phyloP scores from a whole-genome alignment of 805 yeast genomes.

The Priceomyces fermenticarens region DNA sequence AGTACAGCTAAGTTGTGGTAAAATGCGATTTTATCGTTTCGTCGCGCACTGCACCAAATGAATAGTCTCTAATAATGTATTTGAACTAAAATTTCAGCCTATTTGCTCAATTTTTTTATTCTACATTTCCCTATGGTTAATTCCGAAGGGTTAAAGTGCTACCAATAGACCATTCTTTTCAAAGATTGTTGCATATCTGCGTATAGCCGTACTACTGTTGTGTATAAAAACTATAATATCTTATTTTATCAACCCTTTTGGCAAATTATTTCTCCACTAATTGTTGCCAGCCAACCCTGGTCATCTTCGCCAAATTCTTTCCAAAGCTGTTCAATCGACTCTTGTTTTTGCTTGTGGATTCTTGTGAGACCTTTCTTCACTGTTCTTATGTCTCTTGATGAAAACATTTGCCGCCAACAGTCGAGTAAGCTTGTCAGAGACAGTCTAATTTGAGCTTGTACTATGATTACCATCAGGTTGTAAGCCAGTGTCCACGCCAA shows the following conservation, averaged over 20 bases:
- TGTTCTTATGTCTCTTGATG: slow-evolving; percentile 8
- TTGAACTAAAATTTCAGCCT: no score
- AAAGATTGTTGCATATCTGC: no score
- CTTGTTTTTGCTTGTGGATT: slow-evolving; percentile 4
- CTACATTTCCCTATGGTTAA: no score
- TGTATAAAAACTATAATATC: no score
- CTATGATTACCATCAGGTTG: slow-evolving; percentile 6
- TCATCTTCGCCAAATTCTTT: slow-evolving; percentile 12
- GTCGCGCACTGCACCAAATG: no score
- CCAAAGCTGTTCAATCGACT: slow-evolving; percentile 9
- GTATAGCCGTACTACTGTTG: no score
- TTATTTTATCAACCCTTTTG: slow-evolving; percentile 5
- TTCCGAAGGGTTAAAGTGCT: no score
- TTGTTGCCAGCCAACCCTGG: slow-evolving; percentile 8
- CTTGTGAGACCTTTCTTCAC: slow-evolving; percentile 4
- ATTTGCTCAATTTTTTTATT: no score
- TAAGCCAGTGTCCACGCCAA: slow-evolving; percentile 18
- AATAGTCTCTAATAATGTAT: no score
- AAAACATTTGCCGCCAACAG: slow-evolving; percentile 8
- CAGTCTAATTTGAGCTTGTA: slow-evolving; percentile 13
- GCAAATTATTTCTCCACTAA: slow-evolving; percentile 15
- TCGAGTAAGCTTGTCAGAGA: slow-evolving; percentile 7
- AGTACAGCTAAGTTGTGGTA: no score
- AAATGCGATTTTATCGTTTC: no score
- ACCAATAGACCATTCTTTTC: no score